Percentiles rank a stretch among this genome's conserved stretches.
Conservation (phyloP, 139 green algal genomes). For the Limnomonas spitsbergensis region DNA sequence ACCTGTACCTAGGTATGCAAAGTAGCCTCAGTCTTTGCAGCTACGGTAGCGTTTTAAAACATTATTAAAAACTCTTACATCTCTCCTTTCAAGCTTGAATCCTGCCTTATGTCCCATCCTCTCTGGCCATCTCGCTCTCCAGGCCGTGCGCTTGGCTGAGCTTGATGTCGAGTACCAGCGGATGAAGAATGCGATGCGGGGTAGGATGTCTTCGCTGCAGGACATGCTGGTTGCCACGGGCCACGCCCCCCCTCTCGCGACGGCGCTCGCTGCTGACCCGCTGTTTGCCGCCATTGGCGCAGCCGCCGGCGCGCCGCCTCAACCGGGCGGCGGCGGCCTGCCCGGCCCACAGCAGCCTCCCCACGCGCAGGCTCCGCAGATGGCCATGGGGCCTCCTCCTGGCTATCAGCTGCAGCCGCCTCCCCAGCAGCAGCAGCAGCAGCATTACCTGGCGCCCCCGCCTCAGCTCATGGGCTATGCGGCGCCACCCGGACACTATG, state of each 20-base stretch:
- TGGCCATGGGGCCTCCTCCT: no score
- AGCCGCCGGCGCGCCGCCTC: neutral
- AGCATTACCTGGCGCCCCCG: neutral
- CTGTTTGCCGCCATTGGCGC: neutral
- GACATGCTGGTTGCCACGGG: conserved; percentile 1
- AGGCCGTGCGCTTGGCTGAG: conserved; percentile 18
- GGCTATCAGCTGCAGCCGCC: no score
- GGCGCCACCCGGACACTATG: neutral
- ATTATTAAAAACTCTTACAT: no score
- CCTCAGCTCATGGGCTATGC: neutral
- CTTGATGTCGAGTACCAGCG: conserved; percentile 22
- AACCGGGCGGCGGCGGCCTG: no score
- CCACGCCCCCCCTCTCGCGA: neutral
- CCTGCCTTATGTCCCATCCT: no score
- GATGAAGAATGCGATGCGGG: conserved; percentile 10
- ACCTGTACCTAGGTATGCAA: no score
- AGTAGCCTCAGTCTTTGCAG: no score
- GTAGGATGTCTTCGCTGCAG: neutral
- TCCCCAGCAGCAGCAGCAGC: neutral
- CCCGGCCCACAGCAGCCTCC: no score
- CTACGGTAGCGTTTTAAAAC: no score
- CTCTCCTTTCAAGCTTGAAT: no score
- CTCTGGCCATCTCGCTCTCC: neutral
- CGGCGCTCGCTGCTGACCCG: neutral
- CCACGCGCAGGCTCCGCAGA: no score